These are phyloP conservation scores for Malus domestica DNA, from an alignment of 306 rosid species.

Conservation along the genomic window DNA sequence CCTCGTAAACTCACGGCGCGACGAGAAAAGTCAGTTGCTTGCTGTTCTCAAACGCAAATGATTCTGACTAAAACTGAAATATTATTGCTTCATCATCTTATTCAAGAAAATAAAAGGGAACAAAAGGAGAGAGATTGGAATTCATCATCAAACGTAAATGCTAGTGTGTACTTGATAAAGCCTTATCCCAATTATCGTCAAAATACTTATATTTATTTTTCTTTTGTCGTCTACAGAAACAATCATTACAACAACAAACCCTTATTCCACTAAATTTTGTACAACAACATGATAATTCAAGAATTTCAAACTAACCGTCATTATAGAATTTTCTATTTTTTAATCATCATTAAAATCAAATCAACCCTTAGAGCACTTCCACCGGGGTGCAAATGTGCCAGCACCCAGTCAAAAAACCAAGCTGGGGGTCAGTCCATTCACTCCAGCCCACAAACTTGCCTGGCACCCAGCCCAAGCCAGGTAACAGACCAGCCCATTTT, in stretches of 20 bases:
- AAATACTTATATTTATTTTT: background rate
- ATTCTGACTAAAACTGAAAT: background rate
- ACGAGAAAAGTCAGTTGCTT: conserved; percentile 31
- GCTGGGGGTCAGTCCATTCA: too few species aligned
- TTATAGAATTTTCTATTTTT: too few species aligned
- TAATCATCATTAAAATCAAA: too few species aligned
- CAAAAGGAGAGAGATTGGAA: background rate
- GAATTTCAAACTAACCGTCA: background rate
- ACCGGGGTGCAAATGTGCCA: too few species aligned
- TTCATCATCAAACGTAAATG: background rate
- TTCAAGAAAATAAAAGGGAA: background rate
- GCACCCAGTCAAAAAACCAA: too few species aligned
- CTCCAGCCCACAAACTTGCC: too few species aligned
- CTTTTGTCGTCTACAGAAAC: background rate
- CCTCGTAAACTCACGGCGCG: conserved; percentile 14
- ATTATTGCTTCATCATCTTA: background rate
- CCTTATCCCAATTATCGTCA: background rate
- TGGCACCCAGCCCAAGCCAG: too few species aligned
- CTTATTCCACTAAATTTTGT: too few species aligned
- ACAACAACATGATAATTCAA: background rate
- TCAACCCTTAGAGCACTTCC: too few species aligned
- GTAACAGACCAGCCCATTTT: too few species aligned
- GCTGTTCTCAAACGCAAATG: conserved; percentile 34
- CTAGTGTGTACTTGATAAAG: background rate
- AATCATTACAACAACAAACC: background rate